A percentile compares a stretch with the other conserved stretches of the same genome.
These are phyloP conservation scores for Arthroderma sp. DNA, from an alignment of 2,329 filamentous ascomycete genomes.

Conservation along the genomic window DNA sequence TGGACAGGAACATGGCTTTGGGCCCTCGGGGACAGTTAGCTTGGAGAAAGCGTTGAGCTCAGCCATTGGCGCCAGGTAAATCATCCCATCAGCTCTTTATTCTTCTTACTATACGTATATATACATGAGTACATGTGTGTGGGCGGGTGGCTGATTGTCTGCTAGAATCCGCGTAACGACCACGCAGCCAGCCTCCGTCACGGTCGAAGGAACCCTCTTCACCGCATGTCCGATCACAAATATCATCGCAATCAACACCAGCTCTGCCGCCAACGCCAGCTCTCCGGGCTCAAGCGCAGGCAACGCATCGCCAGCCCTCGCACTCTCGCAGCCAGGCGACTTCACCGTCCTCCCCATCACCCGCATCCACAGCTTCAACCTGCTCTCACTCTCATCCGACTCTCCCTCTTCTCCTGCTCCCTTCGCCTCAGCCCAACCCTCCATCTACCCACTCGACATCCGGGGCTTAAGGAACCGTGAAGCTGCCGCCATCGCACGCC, in stretches of 20 bases:
- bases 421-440: conserved; percentile 38
- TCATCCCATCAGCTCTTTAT: conserved; percentile 19
- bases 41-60: conserved; percentile 45
- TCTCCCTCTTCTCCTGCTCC: conserved; percentile 23
- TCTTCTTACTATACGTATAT: background rate
- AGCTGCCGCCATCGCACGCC: conserved; percentile 42
- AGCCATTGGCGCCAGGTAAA: conserved; percentile 51
- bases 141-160: background rate
- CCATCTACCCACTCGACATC: conserved; percentile 40
- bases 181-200: conserved; percentile 37
- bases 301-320: conserved; percentile 17
- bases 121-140: background rate
- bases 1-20: conserved; percentile 17
- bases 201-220: conserved; percentile 51
- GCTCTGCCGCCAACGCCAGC: conserved; percentile 39
- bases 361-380: conserved; percentile 46
- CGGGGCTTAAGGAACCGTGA: conserved; percentile 45
- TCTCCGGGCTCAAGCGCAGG: conserved; percentile 27
- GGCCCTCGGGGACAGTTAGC: conserved; percentile 37
- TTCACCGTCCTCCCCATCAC: conserved; percentile 51
- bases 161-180: conserved; percentile 48
- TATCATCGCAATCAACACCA: conserved; percentile 50
- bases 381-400: conserved; percentile 28
- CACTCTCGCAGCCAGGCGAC: conserved; percentile 38
- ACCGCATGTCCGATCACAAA: conserved; percentile 50